Percentiles rank a stretch among this genome's conserved stretches.
Conservation (phyloP, 2,329 filamentous ascomycete species). For the Fusarium sp. region DNA sequence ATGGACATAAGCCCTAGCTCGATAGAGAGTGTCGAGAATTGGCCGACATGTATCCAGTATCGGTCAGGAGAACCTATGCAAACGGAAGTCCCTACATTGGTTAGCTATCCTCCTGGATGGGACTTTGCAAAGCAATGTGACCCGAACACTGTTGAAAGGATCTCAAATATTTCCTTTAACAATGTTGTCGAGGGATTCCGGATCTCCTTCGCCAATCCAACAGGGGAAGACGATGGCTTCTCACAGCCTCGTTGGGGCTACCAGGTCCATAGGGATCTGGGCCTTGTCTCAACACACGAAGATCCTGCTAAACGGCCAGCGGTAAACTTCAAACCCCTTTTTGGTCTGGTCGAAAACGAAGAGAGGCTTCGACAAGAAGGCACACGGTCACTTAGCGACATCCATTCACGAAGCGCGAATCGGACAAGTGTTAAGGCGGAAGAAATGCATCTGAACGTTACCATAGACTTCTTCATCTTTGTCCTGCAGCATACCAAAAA, state of each 20-base stretch:
- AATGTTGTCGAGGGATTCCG: no score
- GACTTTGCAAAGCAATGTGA: fast-evolving
- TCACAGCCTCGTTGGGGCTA: constrained; percentile 5
- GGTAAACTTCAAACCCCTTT: constrained; percentile 1
- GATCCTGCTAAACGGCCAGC: background rate
- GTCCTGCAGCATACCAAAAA: background rate
- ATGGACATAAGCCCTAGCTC: background rate
- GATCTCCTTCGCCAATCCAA: no score
- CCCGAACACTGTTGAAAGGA: background rate
- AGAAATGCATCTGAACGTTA: background rate
- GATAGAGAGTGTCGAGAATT: background rate
- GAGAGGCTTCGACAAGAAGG: background rate
- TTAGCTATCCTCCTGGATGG: background rate
- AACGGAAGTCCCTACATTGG: background rate
- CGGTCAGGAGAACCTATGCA: background rate
- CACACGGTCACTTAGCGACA: background rate
- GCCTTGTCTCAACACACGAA: background rate
- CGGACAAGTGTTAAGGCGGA: background rate
- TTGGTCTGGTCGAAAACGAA: background rate
- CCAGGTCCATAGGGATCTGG: background rate
- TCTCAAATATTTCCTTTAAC: background rate
- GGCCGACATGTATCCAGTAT: background rate
- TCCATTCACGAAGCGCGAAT: background rate
- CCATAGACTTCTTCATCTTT: background rate
- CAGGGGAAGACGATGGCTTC: background rate